Evolutionary conservation across 1,284 basidiomycete species (phyloP).

Genomic region (Malassezia equina): DNA sequence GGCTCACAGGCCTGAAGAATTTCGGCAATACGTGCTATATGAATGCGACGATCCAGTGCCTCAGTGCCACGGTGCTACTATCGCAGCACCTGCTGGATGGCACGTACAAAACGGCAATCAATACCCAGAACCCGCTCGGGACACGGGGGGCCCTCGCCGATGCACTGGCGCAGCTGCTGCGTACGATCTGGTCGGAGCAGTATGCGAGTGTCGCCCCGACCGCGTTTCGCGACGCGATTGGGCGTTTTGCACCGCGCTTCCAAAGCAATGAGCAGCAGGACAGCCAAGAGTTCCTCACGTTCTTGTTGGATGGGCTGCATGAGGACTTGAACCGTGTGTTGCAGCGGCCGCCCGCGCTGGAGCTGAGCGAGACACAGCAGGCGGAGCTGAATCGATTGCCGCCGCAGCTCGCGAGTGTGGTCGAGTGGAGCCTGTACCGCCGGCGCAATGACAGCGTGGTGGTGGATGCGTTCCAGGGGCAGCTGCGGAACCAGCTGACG

Average conservation of each 20-base stretch:
- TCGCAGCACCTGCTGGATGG: conserved; percentile 51
- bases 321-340: conserved; percentile 34
- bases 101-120: conserved; percentile 75
- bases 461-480: conserved; percentile 34
- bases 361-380: conserved; percentile 40
- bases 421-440: conserved; percentile 34
- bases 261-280: conserved; percentile 39
- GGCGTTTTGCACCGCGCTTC: conserved; percentile 39
- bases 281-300: conserved; percentile 27
- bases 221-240: conserved; percentile 65
- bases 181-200: conserved; percentile 79
- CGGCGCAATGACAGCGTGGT: conserved; percentile 42
- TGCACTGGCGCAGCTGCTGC: conserved; percentile 72
- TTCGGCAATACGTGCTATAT: conserved; percentile 48
- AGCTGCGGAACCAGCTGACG: conserved; percentile 44
- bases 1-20: conserved; percentile 44
- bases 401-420: conserved; percentile 53
- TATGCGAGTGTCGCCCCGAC: conserved; percentile 72
- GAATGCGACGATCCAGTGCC: conserved; percentile 47
- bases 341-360: conserved; percentile 30
- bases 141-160: conserved; percentile 74
- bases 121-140: conserved; percentile 74
- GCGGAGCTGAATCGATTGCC: conserved; percentile 59
- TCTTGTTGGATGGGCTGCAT: conserved; percentile 27
- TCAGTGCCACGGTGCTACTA: conserved; percentile 41